phyloP scores from a whole-genome alignment of 441 rosid species.

The Adansonia madagascariensis region DNA sequence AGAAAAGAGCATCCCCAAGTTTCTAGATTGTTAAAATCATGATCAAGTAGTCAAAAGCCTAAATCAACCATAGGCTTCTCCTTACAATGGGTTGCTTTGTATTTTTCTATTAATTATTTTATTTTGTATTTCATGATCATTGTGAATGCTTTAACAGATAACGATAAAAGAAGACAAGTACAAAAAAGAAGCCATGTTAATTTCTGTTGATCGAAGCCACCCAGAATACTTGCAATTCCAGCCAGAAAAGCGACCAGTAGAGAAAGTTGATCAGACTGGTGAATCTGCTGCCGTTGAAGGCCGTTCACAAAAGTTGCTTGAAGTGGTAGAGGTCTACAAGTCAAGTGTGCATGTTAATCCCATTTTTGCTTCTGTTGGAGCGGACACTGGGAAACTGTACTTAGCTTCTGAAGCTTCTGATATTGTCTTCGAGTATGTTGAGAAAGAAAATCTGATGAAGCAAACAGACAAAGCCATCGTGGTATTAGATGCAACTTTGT shows the following conservation, averaged over 20 bases:
- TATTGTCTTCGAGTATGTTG: slow-evolving; percentile 71
- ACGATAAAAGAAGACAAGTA: slow-evolving; percentile 84
- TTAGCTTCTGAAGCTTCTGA: slow-evolving; percentile 85
- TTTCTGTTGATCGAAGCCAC: slow-evolving; percentile 66
- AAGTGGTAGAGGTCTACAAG: slow-evolving; percentile 81
- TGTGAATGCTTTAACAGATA: slow-evolving; percentile 48
- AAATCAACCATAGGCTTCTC: slow-evolving; percentile 16
- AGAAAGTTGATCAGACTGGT: slow-evolving; percentile 48
- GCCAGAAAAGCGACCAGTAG: slow-evolving; percentile 75
- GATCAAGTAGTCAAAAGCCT: slow-evolving; percentile 6
- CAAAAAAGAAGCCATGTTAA: slow-evolving; percentile 75
- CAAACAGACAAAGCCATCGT: slow-evolving; percentile 65
- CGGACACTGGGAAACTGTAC: slow-evolving; percentile 69
- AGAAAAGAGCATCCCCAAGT: background rate
- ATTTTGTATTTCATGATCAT: slow-evolving; percentile 15
- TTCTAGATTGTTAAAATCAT: background rate
- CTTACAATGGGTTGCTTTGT: background rate
- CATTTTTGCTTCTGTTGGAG: slow-evolving; percentile 79
- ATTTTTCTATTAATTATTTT: background rate
- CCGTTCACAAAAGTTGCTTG: slow-evolving; percentile 58
- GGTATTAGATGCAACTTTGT: slow-evolving; percentile 74
- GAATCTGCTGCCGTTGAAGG: slow-evolving; percentile 44
- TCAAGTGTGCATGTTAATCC: slow-evolving; percentile 81
- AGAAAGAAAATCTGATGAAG: slow-evolving; percentile 81
- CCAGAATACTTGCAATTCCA: slow-evolving; percentile 71